Conservation (phyloP, 1,139 yeast species). For the Nakaseomyces sp. region DNA sequence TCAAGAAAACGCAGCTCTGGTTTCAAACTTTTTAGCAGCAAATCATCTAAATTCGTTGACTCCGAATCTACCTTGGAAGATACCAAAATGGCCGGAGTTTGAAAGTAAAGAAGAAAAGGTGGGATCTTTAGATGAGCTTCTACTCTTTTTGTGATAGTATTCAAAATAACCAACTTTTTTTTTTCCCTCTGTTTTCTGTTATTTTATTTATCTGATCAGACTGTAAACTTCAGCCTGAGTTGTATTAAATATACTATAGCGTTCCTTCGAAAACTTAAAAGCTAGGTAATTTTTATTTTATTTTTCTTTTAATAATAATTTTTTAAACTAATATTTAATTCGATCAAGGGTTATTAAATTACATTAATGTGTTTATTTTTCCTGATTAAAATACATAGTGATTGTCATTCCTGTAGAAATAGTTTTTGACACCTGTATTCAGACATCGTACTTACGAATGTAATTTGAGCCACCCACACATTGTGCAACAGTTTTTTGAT, state of each 20-base stretch:
- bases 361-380: too few species aligned
- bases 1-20: slow-evolving; percentile 1
- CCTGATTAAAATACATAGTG: too few species aligned
- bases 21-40: background rate
- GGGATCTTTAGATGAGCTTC: too few species aligned
- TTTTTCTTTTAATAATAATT: background rate
- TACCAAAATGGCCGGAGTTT: background rate
- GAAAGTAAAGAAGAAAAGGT: background rate
- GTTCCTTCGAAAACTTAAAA: too few species aligned
- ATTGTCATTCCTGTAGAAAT: too few species aligned
- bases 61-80: background rate
- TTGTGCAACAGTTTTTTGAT: slow-evolving; percentile 72
- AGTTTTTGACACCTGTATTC: too few species aligned
- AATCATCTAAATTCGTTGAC: background rate
- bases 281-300: too few species aligned
- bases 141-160: too few species aligned
- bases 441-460: slow-evolving; percentile 19
- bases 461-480: slow-evolving; percentile 59
- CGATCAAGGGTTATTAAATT: too few species aligned
- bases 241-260: background rate
- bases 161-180: too few species aligned
- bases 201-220: background rate
- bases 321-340: background rate
- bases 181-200: background rate
- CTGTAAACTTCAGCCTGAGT: background rate